Conservation (phyloP, 805 yeast species). For the Metschnikowia corniflorae region DNA sequence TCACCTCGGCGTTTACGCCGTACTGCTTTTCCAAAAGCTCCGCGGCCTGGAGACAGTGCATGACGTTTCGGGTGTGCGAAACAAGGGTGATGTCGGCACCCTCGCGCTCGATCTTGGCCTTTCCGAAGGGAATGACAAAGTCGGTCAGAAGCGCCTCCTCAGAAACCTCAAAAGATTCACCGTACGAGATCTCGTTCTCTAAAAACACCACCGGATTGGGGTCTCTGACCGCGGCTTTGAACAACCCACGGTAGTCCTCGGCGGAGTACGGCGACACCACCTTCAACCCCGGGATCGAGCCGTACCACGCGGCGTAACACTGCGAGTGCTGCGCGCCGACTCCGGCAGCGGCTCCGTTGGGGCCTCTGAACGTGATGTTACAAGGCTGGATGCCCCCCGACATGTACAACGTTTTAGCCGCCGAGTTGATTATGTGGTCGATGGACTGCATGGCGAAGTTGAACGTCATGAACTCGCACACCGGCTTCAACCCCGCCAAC, state of each 20-base stretch:
- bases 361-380: slow-evolving; percentile 97
- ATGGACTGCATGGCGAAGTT: slow-evolving; percentile 99
- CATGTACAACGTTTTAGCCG: slow-evolving; percentile 98
- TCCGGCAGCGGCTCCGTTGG: slow-evolving; percentile 99
- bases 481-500: slow-evolving; percentile 93
- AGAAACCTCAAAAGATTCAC: slow-evolving; percentile 83
- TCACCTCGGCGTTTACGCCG: slow-evolving; percentile 87
- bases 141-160: slow-evolving; percentile 89
- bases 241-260: slow-evolving; percentile 92
- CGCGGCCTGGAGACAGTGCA: slow-evolving; percentile 86
- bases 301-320: slow-evolving; percentile 97
- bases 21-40: slow-evolving; percentile 76
- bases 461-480: slow-evolving; percentile 98
- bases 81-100: slow-evolving; percentile 90
- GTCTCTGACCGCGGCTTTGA: slow-evolving; percentile 96
- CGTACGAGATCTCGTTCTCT: slow-evolving; percentile 94
- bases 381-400: slow-evolving; percentile 98
- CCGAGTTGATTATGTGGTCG: slow-evolving; percentile 97
- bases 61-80: slow-evolving; percentile 89
- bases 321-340: slow-evolving; percentile 99
- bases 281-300: slow-evolving; percentile 95
- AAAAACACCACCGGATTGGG: slow-evolving; percentile 96
- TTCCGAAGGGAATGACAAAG: slow-evolving; percentile 87
- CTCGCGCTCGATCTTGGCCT: slow-evolving; percentile 91
- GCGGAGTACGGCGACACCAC: slow-evolving; percentile 94